phyloP scores from a whole-genome alignment of 2,329 filamentous ascomycete species.

The Scytalidium sp. region DNA sequence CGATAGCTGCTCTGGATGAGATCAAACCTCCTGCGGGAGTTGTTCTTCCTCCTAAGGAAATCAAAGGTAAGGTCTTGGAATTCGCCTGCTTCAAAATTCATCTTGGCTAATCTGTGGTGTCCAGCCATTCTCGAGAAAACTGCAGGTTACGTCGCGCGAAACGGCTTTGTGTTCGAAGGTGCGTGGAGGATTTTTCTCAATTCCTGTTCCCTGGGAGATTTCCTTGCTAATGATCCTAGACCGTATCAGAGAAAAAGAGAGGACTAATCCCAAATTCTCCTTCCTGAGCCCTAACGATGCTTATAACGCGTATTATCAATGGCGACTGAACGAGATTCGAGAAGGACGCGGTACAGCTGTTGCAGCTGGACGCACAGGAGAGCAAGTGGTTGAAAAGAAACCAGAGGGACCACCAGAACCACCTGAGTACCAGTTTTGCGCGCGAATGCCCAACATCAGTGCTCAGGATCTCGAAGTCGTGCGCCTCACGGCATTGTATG shows the following conservation, averaged over 20 bases:
- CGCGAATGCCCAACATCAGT: constrained; percentile 95
- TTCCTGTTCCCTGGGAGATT: constrained; percentile 28
- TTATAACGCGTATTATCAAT: constrained; percentile 85
- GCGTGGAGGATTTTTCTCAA: constrained; percentile 21
- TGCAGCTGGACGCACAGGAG: constrained; percentile 70
- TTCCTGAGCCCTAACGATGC: constrained; percentile 79
- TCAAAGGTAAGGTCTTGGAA: constrained; percentile 53
- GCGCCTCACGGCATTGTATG: constrained; percentile 81
- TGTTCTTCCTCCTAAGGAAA: constrained; percentile 79
- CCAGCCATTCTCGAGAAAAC: constrained; percentile 82
- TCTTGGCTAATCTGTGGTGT: constrained; percentile 18
- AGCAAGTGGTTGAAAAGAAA: constrained; percentile 58
- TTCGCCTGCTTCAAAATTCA: constrained; percentile 27
- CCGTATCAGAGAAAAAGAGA: constrained; percentile 81
- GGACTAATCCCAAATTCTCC: constrained; percentile 83
- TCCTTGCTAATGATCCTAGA: constrained; percentile 43
- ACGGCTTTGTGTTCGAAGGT: constrained; percentile 60
- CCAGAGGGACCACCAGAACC: constrained; percentile 82
- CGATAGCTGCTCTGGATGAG: constrained; percentile 54
- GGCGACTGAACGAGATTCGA: constrained; percentile 83
- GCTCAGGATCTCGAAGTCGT: constrained; percentile 82
- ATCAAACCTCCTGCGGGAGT: constrained; percentile 79
- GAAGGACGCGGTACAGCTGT: constrained; percentile 78
- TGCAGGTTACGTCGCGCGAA: constrained; percentile 80
- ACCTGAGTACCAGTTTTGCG: constrained; percentile 86